Percentiles rank a stretch among this genome's conserved stretches.
phyloP scores from a whole-genome alignment of 2,329 filamentous ascomycete species.

The Mariannaea elegans region DNA sequence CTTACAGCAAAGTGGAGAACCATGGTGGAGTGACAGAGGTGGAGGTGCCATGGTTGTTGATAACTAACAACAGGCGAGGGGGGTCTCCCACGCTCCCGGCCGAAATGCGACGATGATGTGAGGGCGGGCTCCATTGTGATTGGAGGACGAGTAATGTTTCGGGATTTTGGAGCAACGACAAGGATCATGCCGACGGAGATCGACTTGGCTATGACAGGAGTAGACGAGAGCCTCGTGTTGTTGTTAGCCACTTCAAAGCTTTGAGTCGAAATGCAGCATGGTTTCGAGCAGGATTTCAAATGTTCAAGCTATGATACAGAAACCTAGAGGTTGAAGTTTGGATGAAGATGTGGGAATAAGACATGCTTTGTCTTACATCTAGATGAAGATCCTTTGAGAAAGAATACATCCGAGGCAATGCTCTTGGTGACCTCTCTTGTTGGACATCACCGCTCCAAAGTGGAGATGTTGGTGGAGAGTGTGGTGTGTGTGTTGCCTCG shows the following conservation, averaged over 20 bases:
- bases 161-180: slow-evolving; percentile 11
- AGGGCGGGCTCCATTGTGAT: slow-evolving; percentile 1
- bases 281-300: neutral
- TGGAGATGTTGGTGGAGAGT: slow-evolving; percentile 12
- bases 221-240: too few species aligned
- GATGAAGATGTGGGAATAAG: neutral
- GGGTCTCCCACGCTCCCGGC: neutral
- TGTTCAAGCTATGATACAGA: too few species aligned
- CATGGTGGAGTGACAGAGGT: slow-evolving; percentile 1
- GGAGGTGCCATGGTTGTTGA: neutral
- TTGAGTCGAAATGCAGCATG: too few species aligned
- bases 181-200: slow-evolving; percentile 11
- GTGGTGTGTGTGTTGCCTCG: slow-evolving; percentile 9
- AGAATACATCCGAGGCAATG: slow-evolving; percentile 10
- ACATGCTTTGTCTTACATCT: neutral
- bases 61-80: neutral
- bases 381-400: neutral
- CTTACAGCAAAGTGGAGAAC: slow-evolving; percentile 2
- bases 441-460: slow-evolving; percentile 6
- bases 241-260: too few species aligned
- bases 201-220: neutral
- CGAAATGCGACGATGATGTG: neutral
- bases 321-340: too few species aligned
- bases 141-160: slow-evolving; percentile 11
- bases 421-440: neutral